Conservation (phyloP, 2,329 filamentous ascomycete genomes). For the Nemania sp. region DNA sequence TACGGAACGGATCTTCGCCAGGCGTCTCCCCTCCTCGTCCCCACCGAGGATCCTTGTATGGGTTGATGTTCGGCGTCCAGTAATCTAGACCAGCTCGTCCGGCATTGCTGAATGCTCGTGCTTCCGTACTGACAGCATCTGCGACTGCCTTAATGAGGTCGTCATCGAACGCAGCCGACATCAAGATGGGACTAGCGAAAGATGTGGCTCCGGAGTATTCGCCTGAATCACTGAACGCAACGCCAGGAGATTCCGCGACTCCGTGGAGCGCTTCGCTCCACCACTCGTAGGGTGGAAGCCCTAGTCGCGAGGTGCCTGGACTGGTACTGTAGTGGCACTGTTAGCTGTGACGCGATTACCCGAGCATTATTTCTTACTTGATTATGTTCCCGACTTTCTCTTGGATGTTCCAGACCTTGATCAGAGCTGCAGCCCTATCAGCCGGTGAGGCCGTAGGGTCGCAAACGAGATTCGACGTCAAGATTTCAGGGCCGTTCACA, state of each 20-base stretch:
- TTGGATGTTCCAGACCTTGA: slow-evolving; percentile 38
- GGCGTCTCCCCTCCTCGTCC: slow-evolving; percentile 37
- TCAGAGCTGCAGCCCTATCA: slow-evolving; percentile 39
- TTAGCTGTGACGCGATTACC: slow-evolving; percentile 11
- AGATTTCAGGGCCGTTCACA: slow-evolving; percentile 34
- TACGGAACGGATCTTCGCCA: slow-evolving; percentile 43
- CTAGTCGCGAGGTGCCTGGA: slow-evolving; percentile 57
- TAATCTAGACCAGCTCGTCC: slow-evolving; percentile 36
- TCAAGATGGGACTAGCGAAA: slow-evolving; percentile 39
- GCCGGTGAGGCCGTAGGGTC: slow-evolving; percentile 35
- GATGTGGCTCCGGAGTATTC: slow-evolving; percentile 39
- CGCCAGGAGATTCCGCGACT: slow-evolving; percentile 55
- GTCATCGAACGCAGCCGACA: slow-evolving; percentile 41
- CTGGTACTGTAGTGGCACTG: slow-evolving; percentile 34
- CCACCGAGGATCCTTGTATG: slow-evolving; percentile 37
- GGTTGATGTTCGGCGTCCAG: slow-evolving; percentile 38
- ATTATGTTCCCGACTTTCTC: slow-evolving; percentile 42
- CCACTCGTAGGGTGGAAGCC: slow-evolving; percentile 61
- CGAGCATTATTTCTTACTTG: slow-evolving; percentile 32
- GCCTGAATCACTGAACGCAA: slow-evolving; percentile 30
- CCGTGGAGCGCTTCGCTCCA: slow-evolving; percentile 68
- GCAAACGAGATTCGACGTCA: slow-evolving; percentile 41
- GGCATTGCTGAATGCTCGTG: slow-evolving; percentile 39
- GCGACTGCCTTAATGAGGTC: slow-evolving; percentile 35
- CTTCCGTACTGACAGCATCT: slow-evolving; percentile 37